Base-by-base conservation (phyloP, 139 green algal species). In the Picochlorum sp. region DNA sequence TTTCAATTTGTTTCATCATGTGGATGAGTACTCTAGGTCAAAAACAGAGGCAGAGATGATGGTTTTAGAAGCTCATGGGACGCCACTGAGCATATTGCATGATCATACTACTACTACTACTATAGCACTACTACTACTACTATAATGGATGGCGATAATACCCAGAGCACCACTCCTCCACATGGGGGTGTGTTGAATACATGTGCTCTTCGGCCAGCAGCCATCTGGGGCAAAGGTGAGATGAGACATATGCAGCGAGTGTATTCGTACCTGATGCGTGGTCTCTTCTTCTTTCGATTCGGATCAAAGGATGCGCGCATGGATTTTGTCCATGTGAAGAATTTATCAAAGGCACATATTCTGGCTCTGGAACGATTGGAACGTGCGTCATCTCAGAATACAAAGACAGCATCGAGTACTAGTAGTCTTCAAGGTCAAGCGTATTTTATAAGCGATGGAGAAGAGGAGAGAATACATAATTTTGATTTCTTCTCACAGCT, bases 161-260 rank as follows among this genome's bases (percentile, higher is more conserved):
- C 3, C 4, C 28, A 30, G 28, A 5, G 28, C 28, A 30, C 28
- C 28, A 5, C 28, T 30, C 4, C 4, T 30, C 28, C 18, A 5
- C 28, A 45, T 49, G 20, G 20, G 16, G 2, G 3, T 24, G 14
- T 62, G 16, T 63, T 81, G 66, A 62, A 37, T 24, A 81, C 74
- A 4, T 79, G 66, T 38, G 74, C 74, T 2, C 34, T 81, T 6
- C 73, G 74, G 6, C 68, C 75, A 11, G 51, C 67, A n/a, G 74
- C 49, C 45, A 77, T 81, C 57, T 81, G 72, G 47, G 74, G 74
- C 21, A 68, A 74, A 0, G 74, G 74, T 0, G 74, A 81, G 66
- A 30, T 34, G 50, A 49, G 73, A 15, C 73, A 82, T 61, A 63
- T 81, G 49, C 65, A 59, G 1, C 61, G 69, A 57, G 62, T 79